These are phyloP conservation scores for Leishmania guyanensis DNA, from an alignment of 208 protist genomes.

Conservation along the genomic window DNA sequence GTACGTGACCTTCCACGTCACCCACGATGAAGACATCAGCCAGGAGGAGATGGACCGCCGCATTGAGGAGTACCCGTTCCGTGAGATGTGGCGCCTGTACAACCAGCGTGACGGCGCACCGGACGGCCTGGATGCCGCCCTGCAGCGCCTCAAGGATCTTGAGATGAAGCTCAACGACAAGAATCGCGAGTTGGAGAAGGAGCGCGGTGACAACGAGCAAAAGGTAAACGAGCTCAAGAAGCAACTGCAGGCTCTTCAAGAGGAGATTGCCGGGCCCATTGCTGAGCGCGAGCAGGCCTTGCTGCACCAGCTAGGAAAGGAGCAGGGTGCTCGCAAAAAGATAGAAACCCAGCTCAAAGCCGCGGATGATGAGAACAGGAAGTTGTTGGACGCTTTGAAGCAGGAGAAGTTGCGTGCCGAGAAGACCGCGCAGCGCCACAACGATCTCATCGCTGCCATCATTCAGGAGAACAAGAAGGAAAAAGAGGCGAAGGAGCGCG, in stretches of 20 bases:
- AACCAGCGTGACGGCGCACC: slow-evolving; percentile 57
- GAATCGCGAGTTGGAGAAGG: slow-evolving; percentile 47
- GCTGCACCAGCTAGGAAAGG: slow-evolving; percentile 45
- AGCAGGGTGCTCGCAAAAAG: slow-evolving; percentile 49
- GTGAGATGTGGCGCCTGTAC: slow-evolving; percentile 83
- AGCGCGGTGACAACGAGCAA: slow-evolving; percentile 39
- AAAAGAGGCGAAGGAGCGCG: slow-evolving; percentile 85
- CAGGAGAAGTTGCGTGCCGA: slow-evolving; percentile 60
- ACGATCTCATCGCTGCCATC: slow-evolving; percentile 83
- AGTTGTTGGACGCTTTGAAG: slow-evolving; percentile 64
- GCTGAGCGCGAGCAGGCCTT: slow-evolving; percentile 55
- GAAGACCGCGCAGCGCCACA: slow-evolving; percentile 66
- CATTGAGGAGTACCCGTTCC: slow-evolving; percentile 78
- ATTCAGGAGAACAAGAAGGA: slow-evolving; percentile 86
- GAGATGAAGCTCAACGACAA: slow-evolving; percentile 61
- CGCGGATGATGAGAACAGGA: slow-evolving; percentile 56
- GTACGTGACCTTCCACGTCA: slow-evolving; percentile 84
- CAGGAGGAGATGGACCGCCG: slow-evolving; percentile 73
- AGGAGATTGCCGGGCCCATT: slow-evolving; percentile 34
- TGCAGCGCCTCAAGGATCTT: slow-evolving; percentile 56
- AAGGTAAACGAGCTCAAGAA: slow-evolving; percentile 41
- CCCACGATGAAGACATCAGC: slow-evolving; percentile 73
- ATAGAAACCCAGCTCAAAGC: slow-evolving; percentile 38
- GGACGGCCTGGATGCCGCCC: slow-evolving; percentile 62
- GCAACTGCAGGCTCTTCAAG: slow-evolving; percentile 35